Conservation (phyloP, 2,329 filamentous ascomycete species). For the Cylindrodendrum hubeiense region DNA sequence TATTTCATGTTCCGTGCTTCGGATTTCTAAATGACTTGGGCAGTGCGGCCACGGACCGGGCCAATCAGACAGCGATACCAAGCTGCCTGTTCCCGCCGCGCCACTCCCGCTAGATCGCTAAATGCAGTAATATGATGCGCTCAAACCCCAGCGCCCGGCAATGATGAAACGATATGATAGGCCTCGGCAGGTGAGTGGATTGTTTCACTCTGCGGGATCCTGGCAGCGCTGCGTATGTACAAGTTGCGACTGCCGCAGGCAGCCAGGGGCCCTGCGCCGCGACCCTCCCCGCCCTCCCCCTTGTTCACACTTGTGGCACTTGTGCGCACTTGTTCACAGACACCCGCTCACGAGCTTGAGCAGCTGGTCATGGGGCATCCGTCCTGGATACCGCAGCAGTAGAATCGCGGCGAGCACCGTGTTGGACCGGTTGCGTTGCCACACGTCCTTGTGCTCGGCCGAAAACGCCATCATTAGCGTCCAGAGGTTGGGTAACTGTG, state of each 20-base stretch:
- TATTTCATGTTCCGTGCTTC: not conserved
- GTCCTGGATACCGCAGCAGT: conserved; percentile 18
- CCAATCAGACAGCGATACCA: not conserved
- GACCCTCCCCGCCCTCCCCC: no score
- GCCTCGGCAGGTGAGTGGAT: no score
- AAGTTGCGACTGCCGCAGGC: no score
- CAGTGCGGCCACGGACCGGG: no score
- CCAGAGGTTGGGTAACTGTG: conserved; percentile 18
- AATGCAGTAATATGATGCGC: no score
- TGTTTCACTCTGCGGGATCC: not conserved
- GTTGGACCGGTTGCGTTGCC: conserved; percentile 19
- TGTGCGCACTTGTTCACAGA: not conserved
- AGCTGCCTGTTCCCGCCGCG: no score
- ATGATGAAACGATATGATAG: no score
- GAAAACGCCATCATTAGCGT: conserved; percentile 19
- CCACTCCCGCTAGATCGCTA: no score
- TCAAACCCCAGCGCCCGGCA: not conserved
- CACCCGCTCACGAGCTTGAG: conserved; percentile 20
- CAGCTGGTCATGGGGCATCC: conserved; percentile 20
- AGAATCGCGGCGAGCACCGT: conserved; percentile 16
- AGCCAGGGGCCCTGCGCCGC: no score
- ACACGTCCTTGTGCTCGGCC: conserved; percentile 14
- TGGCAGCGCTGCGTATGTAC: no score
- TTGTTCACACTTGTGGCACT: no score
- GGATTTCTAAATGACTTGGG: no score